Evolutionary conservation across 2,329 filamentous ascomycete genomes (phyloP), one percentile per base, ranked within the genome.

Genomic region (Phyllosticta ampelicida): DNA sequence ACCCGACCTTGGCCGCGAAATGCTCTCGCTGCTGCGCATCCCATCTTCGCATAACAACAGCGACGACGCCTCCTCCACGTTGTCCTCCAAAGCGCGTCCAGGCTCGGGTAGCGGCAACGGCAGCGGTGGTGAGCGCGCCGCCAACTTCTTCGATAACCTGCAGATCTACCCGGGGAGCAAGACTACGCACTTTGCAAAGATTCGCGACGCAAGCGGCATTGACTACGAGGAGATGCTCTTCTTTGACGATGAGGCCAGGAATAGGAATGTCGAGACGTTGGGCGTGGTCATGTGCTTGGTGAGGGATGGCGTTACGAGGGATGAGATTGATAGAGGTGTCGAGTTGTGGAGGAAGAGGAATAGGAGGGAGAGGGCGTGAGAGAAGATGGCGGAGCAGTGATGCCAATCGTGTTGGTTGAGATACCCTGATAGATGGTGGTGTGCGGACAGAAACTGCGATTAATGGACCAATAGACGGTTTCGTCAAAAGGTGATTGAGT

Each of bases 211-310:
- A 58, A 90, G 86, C 13, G 84, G 84, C 1, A 71, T 96, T 2
- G 74, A 77, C 5, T 95, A 83, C 67, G 81, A 86, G 62, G 89
- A 96, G 53, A 95, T 97, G 86, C 71, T 97, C 30, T 97, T 97
- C 72, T 97, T 97, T 64, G 92, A 97, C 65, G 92, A 97, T 65
- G 92, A 97, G 80, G 78, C 80, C 55, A 76, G 92, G 61, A 97
- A 97, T 68, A 78, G 83, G 60, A 90, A 96, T 68, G 92, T 95
- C 0, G 83, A 86, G 72, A 76, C 80, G 51, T 67, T 96, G 54
- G 91, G 91, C 0, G 87, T 95, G 2, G 88, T 87, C 0, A 95
- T 97, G 83, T 84, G 84, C 68, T 74, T 96, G 54, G 86, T 97
- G 0, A 76, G 81, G 58, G 86, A 95, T 69, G 91, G 91, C 0